phyloP scores from a whole-genome alignment of 2,329 filamentous ascomycete species.

The Didymosphaeria variabile region DNA sequence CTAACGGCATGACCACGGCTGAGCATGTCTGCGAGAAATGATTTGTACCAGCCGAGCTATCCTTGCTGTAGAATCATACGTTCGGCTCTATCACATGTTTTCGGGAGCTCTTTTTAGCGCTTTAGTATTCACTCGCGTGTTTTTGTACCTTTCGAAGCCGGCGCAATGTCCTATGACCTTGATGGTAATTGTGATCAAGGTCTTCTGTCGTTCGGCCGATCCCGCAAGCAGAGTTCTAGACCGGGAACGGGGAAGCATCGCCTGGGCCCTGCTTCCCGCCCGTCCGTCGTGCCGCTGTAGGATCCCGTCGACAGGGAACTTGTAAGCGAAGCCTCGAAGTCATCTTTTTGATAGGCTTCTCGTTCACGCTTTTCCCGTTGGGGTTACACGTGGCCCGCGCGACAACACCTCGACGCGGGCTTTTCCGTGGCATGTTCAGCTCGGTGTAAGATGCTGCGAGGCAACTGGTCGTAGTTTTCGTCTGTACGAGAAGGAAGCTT shows the following conservation, averaged over 20 bases:
- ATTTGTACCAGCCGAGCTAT: neutral
- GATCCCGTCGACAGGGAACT: neutral
- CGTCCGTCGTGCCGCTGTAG: neutral
- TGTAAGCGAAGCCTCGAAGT: neutral
- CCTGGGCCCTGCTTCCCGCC: neutral
- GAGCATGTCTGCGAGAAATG: neutral
- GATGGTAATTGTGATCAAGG: neutral
- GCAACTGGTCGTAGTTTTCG: neutral
- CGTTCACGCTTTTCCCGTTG: neutral
- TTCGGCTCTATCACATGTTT: neutral
- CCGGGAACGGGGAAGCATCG: neutral
- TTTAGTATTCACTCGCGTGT: neutral
- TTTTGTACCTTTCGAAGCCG: neutral
- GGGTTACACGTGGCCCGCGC: too few relatives aligned
- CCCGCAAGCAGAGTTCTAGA: neutral
- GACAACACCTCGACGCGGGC: neutral
- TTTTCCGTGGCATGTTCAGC: neutral
- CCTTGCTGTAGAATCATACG: neutral
- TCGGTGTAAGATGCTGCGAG: neutral
- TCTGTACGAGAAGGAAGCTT: slow-evolving; percentile 1
- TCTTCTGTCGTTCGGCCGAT: neutral
- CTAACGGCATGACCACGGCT: neutral
- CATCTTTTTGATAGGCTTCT: neutral
- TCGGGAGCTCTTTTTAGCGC: neutral
- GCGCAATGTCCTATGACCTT: neutral